phyloP scores from a whole-genome alignment of 345 rosid species.

The Aquilaria yunnanensis region DNA sequence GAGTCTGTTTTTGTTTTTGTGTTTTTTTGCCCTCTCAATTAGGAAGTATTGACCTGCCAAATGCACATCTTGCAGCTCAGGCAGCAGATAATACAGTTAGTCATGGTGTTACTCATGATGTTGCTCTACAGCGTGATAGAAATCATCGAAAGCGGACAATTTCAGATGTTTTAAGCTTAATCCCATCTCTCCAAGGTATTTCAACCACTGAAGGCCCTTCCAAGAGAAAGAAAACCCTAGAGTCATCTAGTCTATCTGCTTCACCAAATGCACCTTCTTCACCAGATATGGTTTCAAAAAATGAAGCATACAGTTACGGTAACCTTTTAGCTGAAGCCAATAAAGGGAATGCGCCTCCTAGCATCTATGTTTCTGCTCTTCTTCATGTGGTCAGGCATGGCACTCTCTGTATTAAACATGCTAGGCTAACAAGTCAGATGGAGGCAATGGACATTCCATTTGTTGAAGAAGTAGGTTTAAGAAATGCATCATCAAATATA shows the following conservation, averaged over 20 bases:
- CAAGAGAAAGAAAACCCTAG: conserved; percentile 55
- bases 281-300: conserved; percentile 38
- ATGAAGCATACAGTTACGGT: conserved; percentile 60
- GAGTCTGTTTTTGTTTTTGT: conserved; percentile 10
- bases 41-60: conserved; percentile 23
- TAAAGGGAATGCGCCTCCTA: conserved; percentile 82
- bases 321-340: conserved; percentile 89
- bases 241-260: conserved; percentile 32
- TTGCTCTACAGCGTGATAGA: conserved; percentile 37
- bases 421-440: conserved; percentile 96
- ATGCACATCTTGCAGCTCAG: conserved; percentile 43
- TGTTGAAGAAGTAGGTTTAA: conserved; percentile 78
- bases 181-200: conserved; percentile 72
- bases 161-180: conserved; percentile 61
- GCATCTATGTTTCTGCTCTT: conserved; percentile 80
- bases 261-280: conserved; percentile 32
- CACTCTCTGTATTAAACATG: conserved; percentile 88
- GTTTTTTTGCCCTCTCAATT: background rate
- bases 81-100: conserved; percentile 30
- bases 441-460: conserved; percentile 80
- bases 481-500: conserved; percentile 77
- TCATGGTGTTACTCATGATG: conserved; percentile 33
- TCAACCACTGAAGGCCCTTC: conserved; percentile 28
- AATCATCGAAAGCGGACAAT: conserved; percentile 58
- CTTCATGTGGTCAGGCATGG: conserved; percentile 94